Percentiles rank a stretch among this genome's conserved stretches.
phyloP scores from a whole-genome alignment of 768 basidiomycete genomes.

The Hebeloma cylindrosporum region DNA sequence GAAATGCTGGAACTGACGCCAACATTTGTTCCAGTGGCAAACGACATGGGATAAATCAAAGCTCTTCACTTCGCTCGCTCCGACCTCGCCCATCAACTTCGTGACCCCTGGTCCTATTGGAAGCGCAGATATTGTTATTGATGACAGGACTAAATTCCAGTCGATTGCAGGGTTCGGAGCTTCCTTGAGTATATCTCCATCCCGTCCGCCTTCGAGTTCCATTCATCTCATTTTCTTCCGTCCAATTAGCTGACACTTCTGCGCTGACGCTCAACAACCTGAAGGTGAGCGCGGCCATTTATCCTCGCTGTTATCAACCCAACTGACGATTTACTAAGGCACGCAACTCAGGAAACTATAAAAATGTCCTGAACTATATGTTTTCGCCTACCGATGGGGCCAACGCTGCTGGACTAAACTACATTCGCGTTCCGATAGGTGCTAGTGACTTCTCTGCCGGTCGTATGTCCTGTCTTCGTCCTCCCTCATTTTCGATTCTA shows the following conservation, averaged over 20 bases:
- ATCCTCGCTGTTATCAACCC: background rate
- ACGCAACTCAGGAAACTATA: slow-evolving; percentile 56
- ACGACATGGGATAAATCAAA: slow-evolving; percentile 53
- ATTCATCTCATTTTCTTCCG: background rate
- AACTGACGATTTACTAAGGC: no score
- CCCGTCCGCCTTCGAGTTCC: background rate
- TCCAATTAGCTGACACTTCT: slow-evolving; percentile 67
- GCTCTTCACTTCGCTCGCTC: slow-evolving; percentile 50
- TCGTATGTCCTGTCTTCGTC: slow-evolving; percentile 34
- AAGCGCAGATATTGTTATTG: slow-evolving; percentile 60
- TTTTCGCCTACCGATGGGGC: slow-evolving; percentile 63
- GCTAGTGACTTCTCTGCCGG: slow-evolving; percentile 70
- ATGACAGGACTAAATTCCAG: slow-evolving; percentile 58
- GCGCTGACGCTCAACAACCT: slow-evolving; percentile 59
- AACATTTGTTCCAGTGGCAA: slow-evolving; percentile 52
- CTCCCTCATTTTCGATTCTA: slow-evolving; percentile 2
- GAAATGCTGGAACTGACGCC: background rate
- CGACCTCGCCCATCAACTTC: slow-evolving; percentile 56
- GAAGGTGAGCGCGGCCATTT: slow-evolving; percentile 43
- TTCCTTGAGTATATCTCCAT: slow-evolving; percentile 50
- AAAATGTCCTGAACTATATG: slow-evolving; percentile 54
- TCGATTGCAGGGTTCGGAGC: slow-evolving; percentile 68
- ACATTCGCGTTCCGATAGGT: slow-evolving; percentile 68
- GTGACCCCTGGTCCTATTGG: slow-evolving; percentile 54
- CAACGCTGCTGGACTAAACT: slow-evolving; percentile 65